Evolutionary conservation across 1,139 yeast genomes (phyloP).

Genomic region (Citeromyces hawaiiensis): DNA sequence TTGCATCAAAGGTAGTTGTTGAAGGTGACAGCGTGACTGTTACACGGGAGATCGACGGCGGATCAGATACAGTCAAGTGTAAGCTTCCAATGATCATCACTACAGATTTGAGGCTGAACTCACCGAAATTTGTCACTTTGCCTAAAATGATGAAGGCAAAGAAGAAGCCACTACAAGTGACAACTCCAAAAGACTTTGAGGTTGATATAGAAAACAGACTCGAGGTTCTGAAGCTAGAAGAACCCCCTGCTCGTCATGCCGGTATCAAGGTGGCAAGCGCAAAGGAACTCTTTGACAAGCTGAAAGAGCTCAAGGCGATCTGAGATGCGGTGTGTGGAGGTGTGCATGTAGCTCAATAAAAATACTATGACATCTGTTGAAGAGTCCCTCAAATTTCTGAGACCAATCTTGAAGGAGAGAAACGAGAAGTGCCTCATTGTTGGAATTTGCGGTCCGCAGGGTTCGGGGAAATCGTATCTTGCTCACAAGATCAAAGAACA

Average conservation of each 20-base stretch:
- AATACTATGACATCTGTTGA: conserved; percentile 8
- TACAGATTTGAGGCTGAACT: conserved; percentile 86
- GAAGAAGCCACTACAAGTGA: conserved; percentile 77
- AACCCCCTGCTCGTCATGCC: conserved; percentile 73
- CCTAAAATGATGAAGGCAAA: conserved; percentile 98
- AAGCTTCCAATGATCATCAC: conserved; percentile 78
- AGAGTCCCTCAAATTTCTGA: conserved; percentile 8
- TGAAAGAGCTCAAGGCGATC: conserved; percentile 37
- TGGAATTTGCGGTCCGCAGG: conserved; percentile 84
- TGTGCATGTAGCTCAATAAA: neutral
- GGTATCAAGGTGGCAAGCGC: conserved; percentile 73
- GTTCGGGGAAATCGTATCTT: conserved; percentile 77
- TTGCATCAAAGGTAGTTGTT: conserved; percentile 78
- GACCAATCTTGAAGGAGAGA: conserved; percentile 6
- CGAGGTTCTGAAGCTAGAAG: conserved; percentile 61
- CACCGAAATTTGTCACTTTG: conserved; percentile 85
- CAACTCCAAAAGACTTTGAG: conserved; percentile 59
- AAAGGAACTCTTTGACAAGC: conserved; percentile 68
- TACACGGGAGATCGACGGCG: conserved; percentile 92
- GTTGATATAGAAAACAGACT: conserved; percentile 53
- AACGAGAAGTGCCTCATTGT: conserved; percentile 20
- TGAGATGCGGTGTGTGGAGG: neutral
- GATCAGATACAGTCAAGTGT: conserved; percentile 73
- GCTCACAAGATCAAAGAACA: conserved; percentile 29
- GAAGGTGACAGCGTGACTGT: conserved; percentile 53